Evolutionary conservation across 352 stramenopile genomes (phyloP), one percentile per base, ranked within the genome.

Genomic region (Phytopythium vexans): DNA sequence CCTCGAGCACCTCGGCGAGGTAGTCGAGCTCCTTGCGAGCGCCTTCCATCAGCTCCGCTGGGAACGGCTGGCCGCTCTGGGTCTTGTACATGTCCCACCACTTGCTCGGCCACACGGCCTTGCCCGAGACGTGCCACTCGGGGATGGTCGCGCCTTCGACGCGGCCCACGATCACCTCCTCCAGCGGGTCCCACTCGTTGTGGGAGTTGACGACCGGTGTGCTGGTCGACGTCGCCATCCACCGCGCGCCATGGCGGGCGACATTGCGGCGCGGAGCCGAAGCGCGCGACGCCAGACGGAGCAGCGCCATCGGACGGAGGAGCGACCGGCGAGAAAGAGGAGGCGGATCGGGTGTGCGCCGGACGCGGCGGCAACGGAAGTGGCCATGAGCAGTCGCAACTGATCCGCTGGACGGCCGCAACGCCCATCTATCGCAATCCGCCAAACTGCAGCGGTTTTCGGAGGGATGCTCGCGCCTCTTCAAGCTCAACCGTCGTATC

Each of bases 21-120:
- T 96, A 92, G 72, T 96, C 86, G 21, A 96, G 78, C 51, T 95
- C 88, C 54, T 84, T 83, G 45, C 69, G 66, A 0, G 87, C 87
- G 39, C 72, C 75, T 34, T 83, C 66, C 56, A 94, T 79, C 41
- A 96, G 72, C 45, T 95, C 66, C 47, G 70, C 58, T 11, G 86
- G 86, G 72, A 96, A 96, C 21, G 73, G 56, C 59, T 88, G 68
- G 9, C 88, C 88, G 49, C 70, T 77, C 54, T 93, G 65, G 44
- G 66, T 89, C 68, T 95, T 91, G 75, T 93, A 95, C 86, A 96
- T 95, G 48, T 94, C 75, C 88, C 88, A 96, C 64, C 86, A 88
- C 52, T 93, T 93, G 47, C 54, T 67, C 6, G 88, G 88, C 88
- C 88, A 96, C 58, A 96, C 86, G 11, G 88, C 88, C 65, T 96